phyloP scores from a whole-genome alignment of 2,329 filamentous ascomycete genomes.

The Fusarium haematococcum region DNA sequence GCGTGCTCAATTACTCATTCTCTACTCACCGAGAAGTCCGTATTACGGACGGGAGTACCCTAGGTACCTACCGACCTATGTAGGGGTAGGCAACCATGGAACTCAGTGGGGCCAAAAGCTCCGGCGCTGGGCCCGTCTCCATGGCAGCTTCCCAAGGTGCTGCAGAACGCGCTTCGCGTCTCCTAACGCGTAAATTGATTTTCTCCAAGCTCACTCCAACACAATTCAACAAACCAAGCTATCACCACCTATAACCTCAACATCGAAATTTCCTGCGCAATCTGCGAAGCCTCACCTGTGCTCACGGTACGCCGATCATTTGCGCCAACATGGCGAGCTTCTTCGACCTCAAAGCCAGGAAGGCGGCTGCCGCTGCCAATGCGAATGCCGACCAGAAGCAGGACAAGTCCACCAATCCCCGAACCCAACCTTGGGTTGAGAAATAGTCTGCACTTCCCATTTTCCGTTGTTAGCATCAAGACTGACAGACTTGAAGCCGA shows the following conservation, averaged over 20 bases:
- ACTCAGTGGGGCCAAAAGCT: not conserved
- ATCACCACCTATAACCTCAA: not conserved
- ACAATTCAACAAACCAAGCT: constrained; percentile 7
- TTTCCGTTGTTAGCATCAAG: not conserved
- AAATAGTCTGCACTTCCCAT: constrained; percentile 82
- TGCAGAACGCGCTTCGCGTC: constrained; percentile 34
- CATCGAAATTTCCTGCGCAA: not conserved
- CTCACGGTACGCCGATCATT: not conserved
- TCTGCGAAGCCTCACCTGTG: not conserved
- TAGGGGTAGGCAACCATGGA: not conserved
- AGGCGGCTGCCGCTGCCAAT: constrained; percentile 79
- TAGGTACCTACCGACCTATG: no score
- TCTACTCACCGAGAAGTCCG: not conserved
- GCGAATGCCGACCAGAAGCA: constrained; percentile 73
- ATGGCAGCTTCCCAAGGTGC: not conserved
- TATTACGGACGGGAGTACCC: not conserved
- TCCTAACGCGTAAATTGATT: constrained; percentile 48
- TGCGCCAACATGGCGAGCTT: constrained; percentile 79
- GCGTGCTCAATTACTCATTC: not conserved
- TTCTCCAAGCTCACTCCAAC: constrained; percentile 23
- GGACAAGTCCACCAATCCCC: constrained; percentile 69
- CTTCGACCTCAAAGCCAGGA: constrained; percentile 94
- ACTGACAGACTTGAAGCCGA: constrained; percentile 67
- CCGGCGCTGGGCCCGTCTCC: not conserved
- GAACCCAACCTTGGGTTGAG: constrained; percentile 93